phyloP scores from a whole-genome alignment of 2,329 filamentous ascomycete genomes.

The Fusarium sp. region DNA sequence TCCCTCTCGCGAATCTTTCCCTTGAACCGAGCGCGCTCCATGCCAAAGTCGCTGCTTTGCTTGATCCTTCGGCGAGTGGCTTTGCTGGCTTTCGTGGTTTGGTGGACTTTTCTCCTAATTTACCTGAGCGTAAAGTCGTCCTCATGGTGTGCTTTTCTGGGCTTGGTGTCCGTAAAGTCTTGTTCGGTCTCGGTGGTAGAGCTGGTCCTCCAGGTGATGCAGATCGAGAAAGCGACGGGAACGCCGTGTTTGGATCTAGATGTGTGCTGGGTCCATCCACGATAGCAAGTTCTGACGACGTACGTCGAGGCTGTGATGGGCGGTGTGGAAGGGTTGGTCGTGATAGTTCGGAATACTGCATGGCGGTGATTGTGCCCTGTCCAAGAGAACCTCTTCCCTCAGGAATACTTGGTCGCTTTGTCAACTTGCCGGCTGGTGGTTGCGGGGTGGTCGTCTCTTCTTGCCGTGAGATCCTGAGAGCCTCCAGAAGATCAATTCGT shows the following conservation, averaged over 20 bases:
- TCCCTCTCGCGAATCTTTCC: constrained; percentile 46
- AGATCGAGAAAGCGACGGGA: constrained; percentile 40
- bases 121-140: constrained; percentile 66
- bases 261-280: constrained; percentile 46
- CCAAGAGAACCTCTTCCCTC: constrained; percentile 73
- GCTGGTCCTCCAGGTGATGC: constrained; percentile 45
- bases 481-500: constrained; percentile 86
- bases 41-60: constrained; percentile 71
- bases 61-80: constrained; percentile 62
- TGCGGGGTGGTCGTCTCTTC: constrained; percentile 41
- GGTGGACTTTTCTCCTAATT: constrained; percentile 53
- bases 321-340: constrained; percentile 69
- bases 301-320: constrained; percentile 63
- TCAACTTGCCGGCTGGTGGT: constrained; percentile 32
- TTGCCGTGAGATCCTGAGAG: constrained; percentile 73
- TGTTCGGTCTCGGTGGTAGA: constrained; percentile 48
- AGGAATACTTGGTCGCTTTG: constrained; percentile 32
- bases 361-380: constrained; percentile 81
- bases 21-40: constrained; percentile 61
- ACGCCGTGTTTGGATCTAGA: constrained; percentile 17
- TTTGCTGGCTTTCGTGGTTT: constrained; percentile 55
- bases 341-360: constrained; percentile 84
- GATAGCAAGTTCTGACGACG: constrained; percentile 60
- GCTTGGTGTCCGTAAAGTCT: constrained; percentile 59
- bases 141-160: constrained; percentile 71